These are phyloP conservation scores for Haematococcus lacustris DNA, from an alignment of 139 green algal genomes.

Conservation along the genomic window DNA sequence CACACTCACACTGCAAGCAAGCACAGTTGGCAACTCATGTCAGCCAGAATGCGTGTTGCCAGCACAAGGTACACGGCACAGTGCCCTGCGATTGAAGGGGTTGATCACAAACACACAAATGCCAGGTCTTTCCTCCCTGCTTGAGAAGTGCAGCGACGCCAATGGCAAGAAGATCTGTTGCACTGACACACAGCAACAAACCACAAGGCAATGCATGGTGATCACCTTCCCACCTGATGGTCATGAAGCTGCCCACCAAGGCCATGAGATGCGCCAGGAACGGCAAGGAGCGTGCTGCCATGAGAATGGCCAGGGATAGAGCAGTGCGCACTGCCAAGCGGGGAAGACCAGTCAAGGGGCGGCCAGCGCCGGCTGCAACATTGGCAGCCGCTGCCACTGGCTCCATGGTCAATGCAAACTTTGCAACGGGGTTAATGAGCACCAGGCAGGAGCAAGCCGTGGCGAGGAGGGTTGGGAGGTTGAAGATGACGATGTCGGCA, in stretches of 20 bases:
- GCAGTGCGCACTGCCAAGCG: constrained; percentile 26
- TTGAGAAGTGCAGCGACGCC: too few relatives aligned
- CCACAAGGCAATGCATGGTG: too few relatives aligned
- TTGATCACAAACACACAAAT: too few relatives aligned
- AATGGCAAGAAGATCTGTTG: too few relatives aligned
- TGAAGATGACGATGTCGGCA: constrained; percentile 52
- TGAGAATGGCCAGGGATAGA: constrained; percentile 28
- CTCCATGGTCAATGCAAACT: constrained; percentile 66
- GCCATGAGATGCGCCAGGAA: constrained; percentile 51
- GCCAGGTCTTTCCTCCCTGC: too few relatives aligned
- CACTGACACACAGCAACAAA: too few relatives aligned
- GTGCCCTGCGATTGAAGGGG: too few relatives aligned
- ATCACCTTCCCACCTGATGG: too few relatives aligned
- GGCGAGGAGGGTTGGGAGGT: constrained; percentile 39
- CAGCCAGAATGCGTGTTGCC: too few relatives aligned
- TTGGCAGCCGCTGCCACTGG: constrained; percentile 28
- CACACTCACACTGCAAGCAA: constrained; percentile 33
- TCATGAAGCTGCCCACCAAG: constrained; percentile 48
- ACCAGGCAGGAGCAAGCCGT: constrained; percentile 30
- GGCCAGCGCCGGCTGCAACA: neutral
- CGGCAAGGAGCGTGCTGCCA: constrained; percentile 34
- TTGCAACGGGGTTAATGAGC: constrained; percentile 54
- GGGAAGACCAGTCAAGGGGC: constrained; percentile 8
- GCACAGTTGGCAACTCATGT: too few relatives aligned
- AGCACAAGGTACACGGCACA: too few relatives aligned